phyloP scores from a whole-genome alignment of 345 rosid species.

The Eucalyptus brandiana region DNA sequence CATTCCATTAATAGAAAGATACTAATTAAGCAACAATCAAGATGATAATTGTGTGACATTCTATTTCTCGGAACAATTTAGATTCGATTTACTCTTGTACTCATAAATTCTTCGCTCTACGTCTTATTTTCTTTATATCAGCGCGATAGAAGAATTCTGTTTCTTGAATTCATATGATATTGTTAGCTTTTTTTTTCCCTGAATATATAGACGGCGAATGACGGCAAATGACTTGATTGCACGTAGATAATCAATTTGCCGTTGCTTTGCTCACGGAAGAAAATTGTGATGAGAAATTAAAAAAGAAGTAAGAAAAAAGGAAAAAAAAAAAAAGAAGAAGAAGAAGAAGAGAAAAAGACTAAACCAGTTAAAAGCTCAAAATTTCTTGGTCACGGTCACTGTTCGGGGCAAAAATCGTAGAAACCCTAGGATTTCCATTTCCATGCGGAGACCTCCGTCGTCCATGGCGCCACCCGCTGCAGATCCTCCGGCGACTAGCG shows the following conservation, averaged over 20 bases:
- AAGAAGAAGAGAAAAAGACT: not conserved
- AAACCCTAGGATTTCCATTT: not conserved
- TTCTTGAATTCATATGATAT: not conserved
- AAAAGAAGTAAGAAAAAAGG: not conserved
- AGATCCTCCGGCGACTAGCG: not conserved
- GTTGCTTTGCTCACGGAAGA: not conserved
- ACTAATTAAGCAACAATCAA: not conserved
- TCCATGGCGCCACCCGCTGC: not conserved
- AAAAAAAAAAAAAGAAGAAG: no score
- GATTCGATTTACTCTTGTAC: not conserved
- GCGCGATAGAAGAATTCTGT: accelerated
- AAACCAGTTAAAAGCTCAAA: not conserved
- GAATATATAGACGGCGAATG: not conserved
- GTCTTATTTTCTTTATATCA: no score
- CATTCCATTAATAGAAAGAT: not conserved
- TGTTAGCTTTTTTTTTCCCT: not conserved
- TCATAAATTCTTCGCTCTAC: not conserved
- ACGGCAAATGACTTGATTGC: not conserved
- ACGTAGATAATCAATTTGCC: not conserved
- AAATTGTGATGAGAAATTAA: not conserved
- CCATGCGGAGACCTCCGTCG: not conserved
- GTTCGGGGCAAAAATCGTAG: not conserved
- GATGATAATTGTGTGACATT: not conserved
- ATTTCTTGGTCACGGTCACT: not conserved
- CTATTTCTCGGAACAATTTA: not conserved